Evolutionary conservation across 768 basidiomycete genomes (phyloP).

Genomic region (Suillus bovinus): DNA sequence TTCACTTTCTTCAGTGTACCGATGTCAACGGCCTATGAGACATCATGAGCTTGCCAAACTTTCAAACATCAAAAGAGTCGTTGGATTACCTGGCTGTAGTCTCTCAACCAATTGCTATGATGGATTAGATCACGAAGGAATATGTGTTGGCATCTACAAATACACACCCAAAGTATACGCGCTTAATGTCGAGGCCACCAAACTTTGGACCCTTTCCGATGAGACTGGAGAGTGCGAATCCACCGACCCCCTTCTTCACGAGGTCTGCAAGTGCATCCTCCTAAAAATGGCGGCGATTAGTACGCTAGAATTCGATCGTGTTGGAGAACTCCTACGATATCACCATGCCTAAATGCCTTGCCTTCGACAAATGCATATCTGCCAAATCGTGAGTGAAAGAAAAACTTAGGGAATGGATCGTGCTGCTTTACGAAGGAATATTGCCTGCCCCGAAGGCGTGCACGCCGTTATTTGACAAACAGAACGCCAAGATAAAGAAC

Average conservation of each 20-base stretch:
- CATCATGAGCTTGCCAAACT: neutral
- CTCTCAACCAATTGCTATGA: slow-evolving; percentile 80
- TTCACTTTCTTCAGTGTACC: slow-evolving; percentile 73
- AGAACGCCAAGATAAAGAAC: slow-evolving; percentile 54
- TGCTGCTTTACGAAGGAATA: slow-evolving; percentile 62
- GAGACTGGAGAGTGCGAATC: slow-evolving; percentile 58
- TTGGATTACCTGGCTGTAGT: slow-evolving; percentile 69
- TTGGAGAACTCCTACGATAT: slow-evolving; percentile 58
- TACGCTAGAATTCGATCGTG: slow-evolving; percentile 3
- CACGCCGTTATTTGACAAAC: slow-evolving; percentile 56
- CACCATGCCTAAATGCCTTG: slow-evolving; percentile 84
- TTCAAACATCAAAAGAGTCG: neutral
- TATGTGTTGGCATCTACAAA: neutral
- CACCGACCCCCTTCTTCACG: slow-evolving; percentile 55
- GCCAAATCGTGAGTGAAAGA: slow-evolving; percentile 5
- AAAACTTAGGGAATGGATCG: neutral
- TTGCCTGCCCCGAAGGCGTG: slow-evolving; percentile 85
- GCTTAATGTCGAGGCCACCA: slow-evolving; percentile 76
- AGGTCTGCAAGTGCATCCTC: slow-evolving; percentile 70
- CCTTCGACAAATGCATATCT: slow-evolving; percentile 88
- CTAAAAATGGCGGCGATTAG: slow-evolving; percentile 36
- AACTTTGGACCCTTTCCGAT: slow-evolving; percentile 69
- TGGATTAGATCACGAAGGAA: neutral
- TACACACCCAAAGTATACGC: slow-evolving; percentile 77
- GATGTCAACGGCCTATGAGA: slow-evolving; percentile 74